These are phyloP conservation scores for Waltergamsia citrina DNA, from an alignment of 2,329 filamentous ascomycete genomes.

Conservation along the genomic window DNA sequence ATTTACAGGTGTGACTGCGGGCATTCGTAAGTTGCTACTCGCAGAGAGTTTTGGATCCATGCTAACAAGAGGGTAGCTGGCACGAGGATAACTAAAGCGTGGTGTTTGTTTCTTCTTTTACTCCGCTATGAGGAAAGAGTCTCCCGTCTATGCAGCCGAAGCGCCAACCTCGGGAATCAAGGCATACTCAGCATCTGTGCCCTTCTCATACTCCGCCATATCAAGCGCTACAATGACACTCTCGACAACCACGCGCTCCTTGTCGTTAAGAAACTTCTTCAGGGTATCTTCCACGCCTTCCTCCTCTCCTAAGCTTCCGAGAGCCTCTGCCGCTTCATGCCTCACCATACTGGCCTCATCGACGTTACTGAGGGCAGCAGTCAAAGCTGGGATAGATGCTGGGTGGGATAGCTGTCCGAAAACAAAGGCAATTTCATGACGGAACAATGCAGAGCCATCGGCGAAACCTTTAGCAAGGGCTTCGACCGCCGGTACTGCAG, in stretches of 20 bases:
- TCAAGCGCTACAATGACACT: conserved; percentile 92
- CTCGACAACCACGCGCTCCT: conserved; percentile 87
- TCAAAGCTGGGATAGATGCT: conserved; percentile 88
- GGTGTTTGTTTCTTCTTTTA: not conserved
- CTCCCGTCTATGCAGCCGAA: conserved; percentile 24
- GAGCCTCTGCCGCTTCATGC: conserved; percentile 92
- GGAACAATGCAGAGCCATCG: conserved; percentile 85
- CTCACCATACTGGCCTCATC: conserved; percentile 92
- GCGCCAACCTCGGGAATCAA: conserved; percentile 61
- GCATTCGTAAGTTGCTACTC: conserved; percentile 53
- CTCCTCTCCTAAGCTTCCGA: conserved; percentile 89
- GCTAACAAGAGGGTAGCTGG: conserved; percentile 29
- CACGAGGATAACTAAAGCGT: conserved; percentile 48
- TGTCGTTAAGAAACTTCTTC: conserved; percentile 76
- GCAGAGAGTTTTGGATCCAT: not conserved
- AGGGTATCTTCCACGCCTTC: conserved; percentile 83
- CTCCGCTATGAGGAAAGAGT: not conserved
- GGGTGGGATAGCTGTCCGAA: conserved; percentile 95
- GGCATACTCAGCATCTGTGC: conserved; percentile 82
- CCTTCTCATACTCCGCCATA: conserved; percentile 96
- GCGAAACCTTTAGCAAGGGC: conserved; percentile 78
- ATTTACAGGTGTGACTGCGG: conserved; percentile 87
- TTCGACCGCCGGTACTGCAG: conserved; percentile 76
- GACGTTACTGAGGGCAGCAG: conserved; percentile 64
- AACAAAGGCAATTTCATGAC: conserved; percentile 96